phyloP scores from a whole-genome alignment of 257 asterid genomes.

The Nemophila menziesii region DNA sequence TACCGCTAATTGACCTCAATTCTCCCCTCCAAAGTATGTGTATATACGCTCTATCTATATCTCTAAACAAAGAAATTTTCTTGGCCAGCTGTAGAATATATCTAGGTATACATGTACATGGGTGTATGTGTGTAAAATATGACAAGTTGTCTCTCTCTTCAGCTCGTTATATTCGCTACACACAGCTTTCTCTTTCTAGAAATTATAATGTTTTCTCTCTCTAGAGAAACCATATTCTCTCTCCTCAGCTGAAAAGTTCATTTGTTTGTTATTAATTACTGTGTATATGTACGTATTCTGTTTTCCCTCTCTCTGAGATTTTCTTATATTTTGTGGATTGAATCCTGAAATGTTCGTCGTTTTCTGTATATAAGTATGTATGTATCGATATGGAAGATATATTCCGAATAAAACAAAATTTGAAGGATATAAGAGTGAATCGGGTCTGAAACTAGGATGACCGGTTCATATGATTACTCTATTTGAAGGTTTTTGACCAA shows the following conservation, averaged over 20 bases:
- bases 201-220: not conserved
- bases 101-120: too few species aligned
- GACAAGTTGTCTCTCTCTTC: not conserved
- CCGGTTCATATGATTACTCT: not conserved
- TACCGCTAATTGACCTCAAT: conserved; percentile 2
- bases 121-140: too few species aligned
- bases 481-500: too few species aligned
- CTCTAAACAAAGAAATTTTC: not conserved
- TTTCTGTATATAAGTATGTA: not conserved
- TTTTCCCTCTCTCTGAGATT: not conserved
- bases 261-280: too few species aligned
- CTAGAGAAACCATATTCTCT: not conserved
- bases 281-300: too few species aligned
- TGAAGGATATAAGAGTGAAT: not conserved
- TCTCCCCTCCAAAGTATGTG: not conserved
- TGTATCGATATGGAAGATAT: not conserved
- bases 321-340: too few species aligned
- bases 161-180: not conserved
- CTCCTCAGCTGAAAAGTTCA: not conserved
- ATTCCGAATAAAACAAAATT: too few species aligned
- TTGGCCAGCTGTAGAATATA: too few species aligned
- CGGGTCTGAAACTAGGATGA: not conserved
- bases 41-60: conserved; percentile 4
- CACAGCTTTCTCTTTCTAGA: not conserved
- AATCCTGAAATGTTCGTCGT: not conserved